Conservation (phyloP, 805 yeast species). For the Candida montana region DNA sequence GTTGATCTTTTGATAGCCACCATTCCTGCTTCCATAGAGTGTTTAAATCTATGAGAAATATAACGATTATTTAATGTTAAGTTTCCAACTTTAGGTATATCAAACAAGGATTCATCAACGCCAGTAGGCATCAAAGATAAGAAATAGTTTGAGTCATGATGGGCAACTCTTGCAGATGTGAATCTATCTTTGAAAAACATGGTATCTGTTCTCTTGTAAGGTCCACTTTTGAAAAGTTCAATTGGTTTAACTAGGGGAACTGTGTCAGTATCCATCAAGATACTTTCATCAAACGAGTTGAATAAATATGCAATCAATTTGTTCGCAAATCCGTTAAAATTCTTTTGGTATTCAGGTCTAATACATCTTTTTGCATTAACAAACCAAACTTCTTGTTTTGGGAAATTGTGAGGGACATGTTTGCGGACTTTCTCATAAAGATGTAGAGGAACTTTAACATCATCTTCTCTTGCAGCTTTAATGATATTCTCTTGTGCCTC, state of each 20-base stretch:
- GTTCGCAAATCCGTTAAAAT: constrained; percentile 39
- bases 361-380: constrained; percentile 27
- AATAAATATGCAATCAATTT: constrained; percentile 42
- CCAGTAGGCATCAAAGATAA: constrained; percentile 32
- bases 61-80: constrained; percentile 20
- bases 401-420: constrained; percentile 21
- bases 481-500: constrained; percentile 30
- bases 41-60: constrained; percentile 14
- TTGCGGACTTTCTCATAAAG: constrained; percentile 19
- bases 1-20: constrained; percentile 23
- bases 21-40: constrained; percentile 31
- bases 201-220: constrained; percentile 32
- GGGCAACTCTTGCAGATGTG: constrained; percentile 9
- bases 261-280: constrained; percentile 47
- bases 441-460: constrained; percentile 28
- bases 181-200: constrained; percentile 41
- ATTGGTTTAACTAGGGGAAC: constrained; percentile 36
- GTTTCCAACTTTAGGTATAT: constrained; percentile 11
- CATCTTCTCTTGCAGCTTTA: constrained; percentile 32
- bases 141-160: constrained; percentile 30
- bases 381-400: constrained; percentile 33
- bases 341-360: constrained; percentile 20
- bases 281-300: constrained; percentile 39
- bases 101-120: constrained; percentile 22
- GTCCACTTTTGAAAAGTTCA: constrained; percentile 27